Evolutionary conservation across 2,329 filamentous ascomycete genomes (phyloP), one percentile per base, ranked within the genome.

Genomic region (Curvularia spicifera): DNA sequence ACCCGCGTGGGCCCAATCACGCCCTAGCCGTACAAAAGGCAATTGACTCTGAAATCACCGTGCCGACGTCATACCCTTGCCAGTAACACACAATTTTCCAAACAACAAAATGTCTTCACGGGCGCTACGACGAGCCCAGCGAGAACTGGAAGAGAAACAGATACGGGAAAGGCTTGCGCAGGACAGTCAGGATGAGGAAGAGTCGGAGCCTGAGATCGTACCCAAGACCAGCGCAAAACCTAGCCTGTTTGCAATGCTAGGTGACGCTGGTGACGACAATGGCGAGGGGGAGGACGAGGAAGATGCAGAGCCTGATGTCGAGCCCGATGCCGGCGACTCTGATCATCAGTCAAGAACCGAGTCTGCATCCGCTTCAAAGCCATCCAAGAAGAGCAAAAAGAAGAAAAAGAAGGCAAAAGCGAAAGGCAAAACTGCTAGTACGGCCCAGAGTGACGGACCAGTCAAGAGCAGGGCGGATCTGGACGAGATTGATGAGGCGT

Each of bases 401-500:
- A 87, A 86, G 66, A 88, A 86, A 71, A 88, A 86, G 71, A 85
- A 85, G 74, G 83, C 50, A 20, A 85, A 86, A 74, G 83, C 44
- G n/a, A 83, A 81, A 67, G 84, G 80, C 67, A 83, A 81, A 67
- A 76, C 68, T 44, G 72, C 70, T 46, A 67, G 53, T 6, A 55
- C 65, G 20, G 60, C 58, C 53, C 59, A 59, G 37, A 57, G 46
- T 15, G 48, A 55, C 39, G 29, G 74, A 15, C 39, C 68, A 10
- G 56, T 66, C n/a, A 69, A 74, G 15, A 37, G 69, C 8, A 53
- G 70, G 4, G 66, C 68, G 8, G 72, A 67, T 12, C 71, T 86
- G 26, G 87, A 91, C 65, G 88, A 91, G 63, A 89, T 91, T 50
- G 88, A 91, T 70, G 79, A 79, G 53, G 88, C 87, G 2, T 74